A percentile compares a stretch with the other conserved stretches of the same genome.
Conservation (phyloP, 2,329 filamentous ascomycete species). For the Simplicillium aogashimaense region DNA sequence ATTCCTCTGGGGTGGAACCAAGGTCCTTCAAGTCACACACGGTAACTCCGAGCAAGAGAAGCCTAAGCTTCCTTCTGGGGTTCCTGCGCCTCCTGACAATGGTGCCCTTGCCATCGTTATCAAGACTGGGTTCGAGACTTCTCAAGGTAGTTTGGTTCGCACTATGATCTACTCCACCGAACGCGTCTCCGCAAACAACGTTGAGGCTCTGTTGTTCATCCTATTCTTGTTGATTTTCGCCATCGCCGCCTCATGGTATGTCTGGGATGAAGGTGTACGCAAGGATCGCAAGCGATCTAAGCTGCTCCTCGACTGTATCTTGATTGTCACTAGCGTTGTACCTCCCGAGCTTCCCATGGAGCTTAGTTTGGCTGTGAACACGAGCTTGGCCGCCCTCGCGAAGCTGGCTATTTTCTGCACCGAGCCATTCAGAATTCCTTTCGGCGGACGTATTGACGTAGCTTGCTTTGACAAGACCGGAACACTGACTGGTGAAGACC, state of each 20-base stretch:
- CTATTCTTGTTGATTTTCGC: conserved; percentile 94
- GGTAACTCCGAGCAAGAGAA: conserved; percentile 68
- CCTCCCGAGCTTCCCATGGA: conserved; percentile 99
- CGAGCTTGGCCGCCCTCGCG: conserved; percentile 85
- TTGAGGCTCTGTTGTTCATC: conserved; percentile 93
- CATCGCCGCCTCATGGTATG: conserved; percentile 95
- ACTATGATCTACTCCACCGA: conserved; percentile 99
- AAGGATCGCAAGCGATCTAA: conserved; percentile 96
- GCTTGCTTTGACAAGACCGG: conserved; percentile 99
- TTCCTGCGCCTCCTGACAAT: conserved; percentile 80
- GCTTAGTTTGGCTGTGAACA: conserved; percentile 93
- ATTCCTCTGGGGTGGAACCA: conserved; percentile 94
- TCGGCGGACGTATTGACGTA: conserved; percentile 87
- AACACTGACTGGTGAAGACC: conserved; percentile 88
- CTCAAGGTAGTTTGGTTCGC: conserved; percentile 90
- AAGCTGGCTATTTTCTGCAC: conserved; percentile 98
- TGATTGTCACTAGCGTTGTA: conserved; percentile 96
- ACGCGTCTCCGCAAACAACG: conserved; percentile 96
- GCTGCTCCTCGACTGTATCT: conserved; percentile 89
- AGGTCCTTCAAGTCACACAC: conserved; percentile 91
- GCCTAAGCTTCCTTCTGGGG: conserved; percentile 62
- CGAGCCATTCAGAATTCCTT: conserved; percentile 96
- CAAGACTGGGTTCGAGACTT: conserved; percentile 98
- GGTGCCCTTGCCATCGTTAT: conserved; percentile 89
- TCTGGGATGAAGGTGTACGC: conserved; percentile 92